These are phyloP conservation scores for Globisporangium sylvaticum DNA, from an alignment of 352 stramenopile genomes.

Conservation along the genomic window DNA sequence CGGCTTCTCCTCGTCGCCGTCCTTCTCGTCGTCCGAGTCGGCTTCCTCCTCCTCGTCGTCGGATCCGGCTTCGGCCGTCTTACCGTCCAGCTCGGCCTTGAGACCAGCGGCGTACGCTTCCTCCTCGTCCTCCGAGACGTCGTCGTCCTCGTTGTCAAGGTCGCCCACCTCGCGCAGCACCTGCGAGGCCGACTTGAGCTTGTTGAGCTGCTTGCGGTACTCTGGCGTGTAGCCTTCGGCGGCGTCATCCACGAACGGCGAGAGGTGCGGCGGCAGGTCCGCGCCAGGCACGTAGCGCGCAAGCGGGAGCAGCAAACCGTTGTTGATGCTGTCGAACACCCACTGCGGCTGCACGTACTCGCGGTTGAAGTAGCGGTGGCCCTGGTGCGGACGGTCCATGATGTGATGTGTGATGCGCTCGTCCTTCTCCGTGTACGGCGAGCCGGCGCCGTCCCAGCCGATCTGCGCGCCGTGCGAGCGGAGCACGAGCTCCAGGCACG, in stretches of 20 bases:
- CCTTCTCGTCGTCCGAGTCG: conserved; percentile 32
- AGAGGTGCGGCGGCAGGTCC: conserved; percentile 87
- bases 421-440: conserved; percentile 89
- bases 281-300: conserved; percentile 91
- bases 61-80: conserved; percentile 26
- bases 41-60: conserved; percentile 24
- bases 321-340: conserved; percentile 98
- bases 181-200: conserved; percentile 80
- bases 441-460: conserved; percentile 93
- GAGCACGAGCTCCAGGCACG: conserved; percentile 95
- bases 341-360: conserved; percentile 99
- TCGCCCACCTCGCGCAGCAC: conserved; percentile 60
- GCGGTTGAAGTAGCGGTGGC: conserved; percentile 85
- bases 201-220: conserved; percentile 91
- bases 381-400: conserved; percentile 92
- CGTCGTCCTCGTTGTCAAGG: conserved; percentile 35
- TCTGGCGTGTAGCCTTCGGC: conserved; percentile 96
- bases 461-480: conserved; percentile 92
- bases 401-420: conserved; percentile 96
- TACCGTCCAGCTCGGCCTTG: conserved; percentile 70
- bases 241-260: conserved; percentile 97
- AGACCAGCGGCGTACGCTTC: conserved; percentile 71
- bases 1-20: conserved; percentile 27
- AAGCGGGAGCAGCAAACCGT: conserved; percentile 92
- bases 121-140: conserved; percentile 66